Evolutionary conservation across 139 green algal genomes (phyloP), one percentile per base, ranked within the genome.

Genomic region (Ulvella scutata): DNA sequence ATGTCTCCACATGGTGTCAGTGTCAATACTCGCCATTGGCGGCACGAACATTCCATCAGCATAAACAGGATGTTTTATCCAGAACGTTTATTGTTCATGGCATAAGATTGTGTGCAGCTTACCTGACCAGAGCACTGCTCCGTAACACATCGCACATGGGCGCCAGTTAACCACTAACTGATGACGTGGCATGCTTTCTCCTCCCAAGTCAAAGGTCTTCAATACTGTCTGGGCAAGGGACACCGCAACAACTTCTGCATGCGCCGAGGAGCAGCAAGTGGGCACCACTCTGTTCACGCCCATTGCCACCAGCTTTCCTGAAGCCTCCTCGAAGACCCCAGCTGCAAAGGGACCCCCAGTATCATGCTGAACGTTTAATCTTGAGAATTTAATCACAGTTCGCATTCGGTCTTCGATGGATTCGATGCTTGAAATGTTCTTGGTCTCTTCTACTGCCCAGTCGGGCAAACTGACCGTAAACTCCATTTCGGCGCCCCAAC

Each of bases 81-180:
- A n/a, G n/a, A n/a, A n/a, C n/a, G n/a, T n/a, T n/a, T n/a, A n/a
- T n/a, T n/a, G n/a, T n/a, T n/a, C n/a, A n/a, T n/a, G n/a, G n/a
- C n/a, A n/a, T n/a, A n/a, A n/a, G n/a, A n/a, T n/a, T n/a, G n/a
- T n/a, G n/a, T n/a, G n/a, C n/a, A n/a, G n/a, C 61, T 59, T 31
- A 17, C 61, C 61, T 31, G 61, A 73, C 61, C 61, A 73, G 13
- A 73, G 61, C 61, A 73, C 61, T 13, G 61, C 61, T 10, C 61
- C 61, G 61, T 73, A 73, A 31, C 61, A 73, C 61, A 73, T 73
- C n/a, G 61, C 61, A 17, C 61, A 73, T 31, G 61, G 61, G 13
- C 20, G 20, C 61, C 61, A 73, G 61, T 73, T 73, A 13, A 73
- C 61, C 20, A 73, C 61, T 31, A 73, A 31, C 17, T 73, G 61